Base-by-base conservation (phyloP, 1,139 yeast genomes). In the Geotrichum candidum region DNA sequence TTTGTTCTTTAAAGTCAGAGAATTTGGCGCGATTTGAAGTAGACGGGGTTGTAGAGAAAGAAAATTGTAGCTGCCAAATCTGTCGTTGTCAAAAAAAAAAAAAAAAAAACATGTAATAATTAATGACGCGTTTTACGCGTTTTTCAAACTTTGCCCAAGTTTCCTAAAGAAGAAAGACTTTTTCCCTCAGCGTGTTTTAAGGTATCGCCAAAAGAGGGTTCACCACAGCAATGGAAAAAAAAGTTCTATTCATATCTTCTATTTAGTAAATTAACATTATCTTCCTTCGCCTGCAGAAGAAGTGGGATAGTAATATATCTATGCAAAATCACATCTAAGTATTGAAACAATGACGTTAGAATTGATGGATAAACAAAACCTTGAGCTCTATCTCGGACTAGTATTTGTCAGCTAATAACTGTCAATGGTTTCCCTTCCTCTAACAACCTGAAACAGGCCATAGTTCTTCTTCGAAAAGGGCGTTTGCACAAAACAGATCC, bases 391-490 rank as follows among this genome's bases (percentile, higher is more conserved):
- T 29, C 35, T 59, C 9, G 61, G 56, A 27, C 23, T 59, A 53
- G 61, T 59, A 53, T 53, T 53, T 29, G 35, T 23, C 15, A 1
- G 15, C 29, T 6, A 23, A 51, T n/a, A 6, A 29, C 35, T 33
- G 22, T 50, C 50, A 31, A 13, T 46, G 51, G 54, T 57, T 33
- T 23, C n/a, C 7, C 15, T 29, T 35, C 54, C n/a, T 27, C 48
- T 53, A 45, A 35, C 55, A 11, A 22, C 22, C n/a, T 35, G 25
- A 15, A 23, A 3, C 27, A 60, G 62, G 52, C 62, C 4, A 33
- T 60, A 9, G 59, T 56, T 10, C 22, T 60, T 11, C 52, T 60
- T 15, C 53, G 55, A 15, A 60, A 60, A 27, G 59, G 62, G 5
- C 33, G 48, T n/a, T n/a, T 27, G n/a, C 50, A 38, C 11, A 45